Evolutionary conservation across 2,329 filamentous ascomycete genomes (phyloP).

Genomic region (Thyridium curvatum): DNA sequence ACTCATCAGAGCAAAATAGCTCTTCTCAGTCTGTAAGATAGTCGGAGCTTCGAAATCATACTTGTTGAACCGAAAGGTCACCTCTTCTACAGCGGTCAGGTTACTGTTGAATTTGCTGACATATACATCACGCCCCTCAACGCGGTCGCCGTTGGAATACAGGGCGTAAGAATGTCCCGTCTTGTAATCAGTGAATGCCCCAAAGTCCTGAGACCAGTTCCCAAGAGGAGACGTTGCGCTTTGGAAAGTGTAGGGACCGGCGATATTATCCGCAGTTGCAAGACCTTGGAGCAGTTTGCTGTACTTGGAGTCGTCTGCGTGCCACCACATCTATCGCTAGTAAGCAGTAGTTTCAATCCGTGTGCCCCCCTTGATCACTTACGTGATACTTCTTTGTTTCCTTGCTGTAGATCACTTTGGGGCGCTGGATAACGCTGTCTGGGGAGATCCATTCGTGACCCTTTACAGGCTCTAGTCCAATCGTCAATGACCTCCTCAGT

Average conservation of each 20-base stretch:
- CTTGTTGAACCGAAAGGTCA: constrained; percentile 52
- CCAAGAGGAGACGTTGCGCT: constrained; percentile 45
- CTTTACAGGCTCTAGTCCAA: no score
- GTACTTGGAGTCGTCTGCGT: constrained; percentile 50
- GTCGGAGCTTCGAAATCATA: constrained; percentile 51
- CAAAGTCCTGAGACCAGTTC: constrained; percentile 55
- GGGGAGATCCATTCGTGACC: constrained; percentile 50
- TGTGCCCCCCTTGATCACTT: no score
- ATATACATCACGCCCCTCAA: constrained; percentile 47
- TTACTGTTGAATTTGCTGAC: constrained; percentile 43
- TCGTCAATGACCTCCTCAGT: no score
- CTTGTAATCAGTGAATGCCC: constrained; percentile 50
- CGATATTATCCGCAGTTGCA: constrained; percentile 39
- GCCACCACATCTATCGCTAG: constrained; percentile 36
- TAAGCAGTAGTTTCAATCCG: no score
- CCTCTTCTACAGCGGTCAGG: constrained; percentile 38
- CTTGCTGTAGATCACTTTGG: constrained; percentile 55
- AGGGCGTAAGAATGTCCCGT: constrained; percentile 46
- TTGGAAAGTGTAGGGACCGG: constrained; percentile 44
- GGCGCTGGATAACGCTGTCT: constrained; percentile 52
- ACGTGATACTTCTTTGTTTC: constrained; percentile 49
- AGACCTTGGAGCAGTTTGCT: constrained; percentile 48
- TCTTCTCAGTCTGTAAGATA: constrained; percentile 49
- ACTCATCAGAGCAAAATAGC: constrained; percentile 52
- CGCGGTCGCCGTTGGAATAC: constrained; percentile 49